These are phyloP conservation scores for Bassia scoparia DNA, from an alignment of 148 eudicot species.

Conservation along the genomic window DNA sequence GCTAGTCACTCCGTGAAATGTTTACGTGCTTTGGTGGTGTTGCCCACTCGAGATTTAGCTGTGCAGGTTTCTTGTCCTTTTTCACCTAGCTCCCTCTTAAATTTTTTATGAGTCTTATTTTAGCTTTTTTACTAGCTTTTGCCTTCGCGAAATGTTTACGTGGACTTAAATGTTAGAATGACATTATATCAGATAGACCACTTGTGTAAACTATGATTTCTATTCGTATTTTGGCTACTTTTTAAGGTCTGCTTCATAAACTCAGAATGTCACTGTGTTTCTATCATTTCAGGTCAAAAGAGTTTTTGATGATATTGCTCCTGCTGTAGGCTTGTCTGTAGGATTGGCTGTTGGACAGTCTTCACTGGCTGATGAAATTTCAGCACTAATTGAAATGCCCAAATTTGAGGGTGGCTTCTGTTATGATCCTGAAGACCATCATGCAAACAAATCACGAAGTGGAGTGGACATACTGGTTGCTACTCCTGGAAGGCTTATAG, in stretches of 20 bases:
- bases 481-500: constrained; percentile 97
- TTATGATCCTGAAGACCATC: constrained; percentile 63
- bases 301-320: constrained; percentile 78
- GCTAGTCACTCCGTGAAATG: constrained; percentile 63
- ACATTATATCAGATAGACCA: too few relatives aligned
- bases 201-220: too few relatives aligned
- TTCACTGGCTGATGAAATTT: constrained; percentile 77
- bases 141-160: not conserved
- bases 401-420: constrained; percentile 54
- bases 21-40: constrained; percentile 81
- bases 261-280: not conserved
- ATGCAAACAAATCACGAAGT: constrained; percentile 43
- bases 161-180: too few relatives aligned
- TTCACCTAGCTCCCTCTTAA: not conserved
- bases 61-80: constrained; percentile 60
- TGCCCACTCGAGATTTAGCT: constrained; percentile 93
- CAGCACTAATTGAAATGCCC: constrained; percentile 60
- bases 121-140: not conserved
- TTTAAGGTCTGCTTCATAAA: not conserved
- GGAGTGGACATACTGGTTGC: constrained; percentile 92
- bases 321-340: constrained; percentile 89
- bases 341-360: constrained; percentile 97
- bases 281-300: constrained; percentile 66
- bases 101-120: not conserved
- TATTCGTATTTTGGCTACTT: not conserved